Evolutionary conservation across 1,284 basidiomycete species (phyloP), one percentile per base, ranked within the genome.

Genomic region (Albatrellus sp.): DNA sequence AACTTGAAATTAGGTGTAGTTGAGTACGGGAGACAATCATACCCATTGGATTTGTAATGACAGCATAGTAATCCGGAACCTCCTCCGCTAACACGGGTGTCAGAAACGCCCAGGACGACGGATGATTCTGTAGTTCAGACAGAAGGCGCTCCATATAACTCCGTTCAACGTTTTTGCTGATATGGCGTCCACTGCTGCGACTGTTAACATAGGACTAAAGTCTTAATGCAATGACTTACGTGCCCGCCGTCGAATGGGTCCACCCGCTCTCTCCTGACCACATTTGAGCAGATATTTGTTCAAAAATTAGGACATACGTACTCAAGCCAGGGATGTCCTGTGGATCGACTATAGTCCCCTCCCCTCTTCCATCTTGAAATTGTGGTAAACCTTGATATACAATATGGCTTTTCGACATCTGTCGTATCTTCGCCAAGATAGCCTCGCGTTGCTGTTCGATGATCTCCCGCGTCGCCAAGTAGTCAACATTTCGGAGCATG

Each of bases 41-140:
- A 91, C 91, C 93, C 93, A 98, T 98, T 0, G 94, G 94, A 46
- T 84, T 70, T 56, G 81, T 86, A 60, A 98, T 86, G 43, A 92
- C 81, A 14, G 89, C 80, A 61, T 92, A 90, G 60, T 98, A 98
- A 60, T 97, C 94, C 4, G 73, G 60, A 2, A 96, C 94, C 50
- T 96, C 90, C 14, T 82, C 78, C 1, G 61, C 68, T 56, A 87
- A 85, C 42, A 98, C 93, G 11, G 92, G 90, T 34, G 71, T 60
- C 16, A 73, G 66, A 65, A 96, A 96, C 2, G 94, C 81, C 93
- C 96, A 99, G 0, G 88, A 77, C 28, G 77, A 76, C 5, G 82
- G 73, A 57, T 96, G 86, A 20, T 72, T 76, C 57, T 87, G 81
- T 49, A 99, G 62, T 50, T 94, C 90, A 28, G 77, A 77, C 34